Evolutionary conservation across 345 rosid species (phyloP), one percentile per base, ranked within the genome.

Genomic region (Raphanus sativus): DNA sequence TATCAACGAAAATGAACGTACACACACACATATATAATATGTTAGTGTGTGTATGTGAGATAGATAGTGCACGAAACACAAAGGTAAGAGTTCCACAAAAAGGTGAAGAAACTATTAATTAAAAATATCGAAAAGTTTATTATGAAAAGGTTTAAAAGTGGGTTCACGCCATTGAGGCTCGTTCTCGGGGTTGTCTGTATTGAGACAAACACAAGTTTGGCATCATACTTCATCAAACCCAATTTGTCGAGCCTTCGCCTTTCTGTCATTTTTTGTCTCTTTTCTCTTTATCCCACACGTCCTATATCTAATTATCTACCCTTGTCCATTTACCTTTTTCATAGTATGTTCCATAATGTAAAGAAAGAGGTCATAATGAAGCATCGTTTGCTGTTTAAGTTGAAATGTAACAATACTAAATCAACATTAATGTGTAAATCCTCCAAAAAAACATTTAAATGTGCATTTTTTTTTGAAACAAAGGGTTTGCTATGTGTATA

Each of bases 41-140:
- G n/a, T 16, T 67, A 59, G 2, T 58, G 13, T 69, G n/a, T 50
- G 5, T 70, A 7, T 68, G 69, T 66, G 40, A 54, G 40, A 68
- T 45, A 68, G 70, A 69, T 58, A 70, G 70, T 15, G 71, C 89
- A 84, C 91, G 74, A 84, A 88, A 80, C 90, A 90, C 90, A 80
- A 84, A 86, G 83, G 80, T 76, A 73, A 83, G 87, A 84, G 82
- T 83, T 82, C 81, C 88, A 85, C 83, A 86, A 87, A 73, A 76
- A 67, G 68, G 60, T 75, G 69, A 69, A 70, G 67, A 70, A 69
- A 69, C 62, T 8, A 25, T 61, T 61, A 24, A 76, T 38, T 61
- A 68, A 48, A 68, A 62, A 48, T 3, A 24, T 26, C 29, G 0
- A 24, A 9, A 59, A 71, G 48, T 55, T 45, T 71, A 65, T 33